phyloP scores from a whole-genome alignment of 148 eudicot genomes.

The Dianthus caryophyllus region DNA sequence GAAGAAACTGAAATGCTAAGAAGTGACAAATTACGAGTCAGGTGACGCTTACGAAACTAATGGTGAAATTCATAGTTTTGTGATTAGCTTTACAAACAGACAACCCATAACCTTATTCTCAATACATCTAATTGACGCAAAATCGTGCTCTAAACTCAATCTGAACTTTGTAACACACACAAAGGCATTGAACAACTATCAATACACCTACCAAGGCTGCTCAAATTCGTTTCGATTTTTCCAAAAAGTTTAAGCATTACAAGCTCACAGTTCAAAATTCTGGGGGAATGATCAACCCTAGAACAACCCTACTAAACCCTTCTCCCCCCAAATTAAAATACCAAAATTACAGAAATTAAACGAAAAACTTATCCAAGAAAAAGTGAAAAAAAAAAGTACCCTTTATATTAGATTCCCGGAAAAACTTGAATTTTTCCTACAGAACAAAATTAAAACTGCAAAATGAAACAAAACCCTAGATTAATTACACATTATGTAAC shows the following conservation, averaged over 20 bases:
- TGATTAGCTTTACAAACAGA: neutral
- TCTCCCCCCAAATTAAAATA: neutral
- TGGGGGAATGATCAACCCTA: neutral
- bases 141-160: too few species aligned
- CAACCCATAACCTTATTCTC: neutral
- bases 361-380: neutral
- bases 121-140: neutral
- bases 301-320: neutral
- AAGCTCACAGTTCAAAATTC: neutral
- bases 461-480: neutral
- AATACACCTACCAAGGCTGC: neutral
- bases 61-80: neutral
- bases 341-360: neutral
- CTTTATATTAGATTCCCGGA: neutral
- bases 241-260: neutral
- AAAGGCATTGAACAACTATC: too few species aligned
- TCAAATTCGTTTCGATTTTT: neutral
- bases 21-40: neutral
- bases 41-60: neutral
- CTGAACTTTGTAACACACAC: too few species aligned
- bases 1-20: neutral
- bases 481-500: neutral
- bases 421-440: neutral
- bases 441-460: slow-evolving; percentile 3
- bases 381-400: neutral